Percentiles rank a stretch among this genome's conserved stretches.
Evolutionary conservation across 1,284 basidiomycete species (phyloP).

Genomic region (Pterula multifida): DNA sequence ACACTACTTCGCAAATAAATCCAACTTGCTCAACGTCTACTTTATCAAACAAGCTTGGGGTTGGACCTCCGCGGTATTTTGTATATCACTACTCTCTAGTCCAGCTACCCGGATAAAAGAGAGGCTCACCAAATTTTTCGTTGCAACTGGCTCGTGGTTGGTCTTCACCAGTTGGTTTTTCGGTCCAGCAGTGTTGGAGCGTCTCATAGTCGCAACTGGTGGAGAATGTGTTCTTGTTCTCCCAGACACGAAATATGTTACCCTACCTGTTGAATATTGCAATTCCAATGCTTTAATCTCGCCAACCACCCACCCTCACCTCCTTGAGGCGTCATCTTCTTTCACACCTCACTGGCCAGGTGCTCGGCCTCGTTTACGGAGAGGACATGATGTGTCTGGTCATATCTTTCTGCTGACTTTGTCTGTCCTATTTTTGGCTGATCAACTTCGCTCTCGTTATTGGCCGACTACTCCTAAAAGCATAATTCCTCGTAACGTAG

Average conservation of each 20-base stretch:
- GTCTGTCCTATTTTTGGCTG: conserved; percentile 67
- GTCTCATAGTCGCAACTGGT: conserved; percentile 66
- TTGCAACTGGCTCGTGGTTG: conserved; percentile 62
- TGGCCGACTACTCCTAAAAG: conserved; percentile 17
- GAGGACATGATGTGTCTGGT: conserved; percentile 89
- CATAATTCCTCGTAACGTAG: conserved; percentile 31
- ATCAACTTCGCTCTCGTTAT: conserved; percentile 53
- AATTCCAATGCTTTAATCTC: conserved; percentile 37
- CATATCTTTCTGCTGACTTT: conserved; percentile 90
- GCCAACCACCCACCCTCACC: conserved; percentile 46
- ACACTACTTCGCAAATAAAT: conserved; percentile 74
- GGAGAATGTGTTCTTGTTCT: conserved; percentile 69
- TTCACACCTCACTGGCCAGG: conserved; percentile 28
- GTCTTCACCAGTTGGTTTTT: conserved; percentile 87
- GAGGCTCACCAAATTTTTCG: conserved; percentile 45
- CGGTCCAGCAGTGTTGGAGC: conserved; percentile 73
- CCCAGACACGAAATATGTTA: conserved; percentile 32
- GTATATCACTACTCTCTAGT: conserved; percentile 29
- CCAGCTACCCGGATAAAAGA: conserved; percentile 25
- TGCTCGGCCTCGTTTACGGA: conserved; percentile 45
- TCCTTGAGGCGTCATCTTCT: conserved; percentile 35
- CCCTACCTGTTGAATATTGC: conserved; percentile 50
- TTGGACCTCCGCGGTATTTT: conserved; percentile 72
- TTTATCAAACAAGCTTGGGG: conserved; percentile 91
- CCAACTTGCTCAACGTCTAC: conserved; percentile 71